These are phyloP conservation scores for Zymoseptoria pseudotritici DNA, from an alignment of 2,329 filamentous ascomycete species.

Conservation along the genomic window DNA sequence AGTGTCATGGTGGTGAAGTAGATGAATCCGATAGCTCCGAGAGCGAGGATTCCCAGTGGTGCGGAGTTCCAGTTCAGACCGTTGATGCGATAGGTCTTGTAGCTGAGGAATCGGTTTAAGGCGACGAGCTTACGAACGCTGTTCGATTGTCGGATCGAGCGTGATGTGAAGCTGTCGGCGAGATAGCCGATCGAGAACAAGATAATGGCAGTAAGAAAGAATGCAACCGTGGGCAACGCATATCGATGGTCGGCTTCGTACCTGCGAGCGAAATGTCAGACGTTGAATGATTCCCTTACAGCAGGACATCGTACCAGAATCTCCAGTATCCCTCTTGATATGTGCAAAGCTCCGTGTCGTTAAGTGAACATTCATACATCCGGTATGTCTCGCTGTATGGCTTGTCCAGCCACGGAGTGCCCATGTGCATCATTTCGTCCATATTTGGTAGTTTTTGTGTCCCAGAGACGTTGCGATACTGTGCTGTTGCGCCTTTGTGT, in stretches of 20 bases:
- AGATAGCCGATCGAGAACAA: conserved; percentile 41
- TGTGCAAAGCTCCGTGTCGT: conserved; percentile 39
- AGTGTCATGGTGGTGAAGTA: conserved; percentile 41
- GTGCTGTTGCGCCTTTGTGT: background rate
- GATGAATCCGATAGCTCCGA: conserved; percentile 35
- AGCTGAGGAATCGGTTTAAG: conserved; percentile 35
- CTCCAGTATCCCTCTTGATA: conserved; percentile 43
- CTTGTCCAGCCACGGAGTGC: conserved; percentile 33
- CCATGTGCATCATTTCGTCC: conserved; percentile 7
- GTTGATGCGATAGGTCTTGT: conserved; percentile 33
- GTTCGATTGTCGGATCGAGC: background rate
- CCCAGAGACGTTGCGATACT: background rate
- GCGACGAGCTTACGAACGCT: conserved; percentile 28
- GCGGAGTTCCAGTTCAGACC: conserved; percentile 37
- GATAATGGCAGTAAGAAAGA: conserved; percentile 44
- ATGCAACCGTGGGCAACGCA: conserved; percentile 46
- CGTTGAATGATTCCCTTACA: background rate
- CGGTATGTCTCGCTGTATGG: conserved; percentile 37
- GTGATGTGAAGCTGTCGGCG: background rate
- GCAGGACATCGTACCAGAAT: conserved; percentile 32
- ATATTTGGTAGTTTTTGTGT: conserved; percentile 1
- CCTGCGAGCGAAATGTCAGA: background rate
- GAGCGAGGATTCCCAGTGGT: conserved; percentile 38
- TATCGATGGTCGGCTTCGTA: conserved; percentile 50
- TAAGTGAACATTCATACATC: conserved; percentile 21